Evolutionary conservation across 371 early-diverging fungal genomes (phyloP), one percentile per base, ranked within the genome.

Genomic region (Haplosporangium sp.): DNA sequence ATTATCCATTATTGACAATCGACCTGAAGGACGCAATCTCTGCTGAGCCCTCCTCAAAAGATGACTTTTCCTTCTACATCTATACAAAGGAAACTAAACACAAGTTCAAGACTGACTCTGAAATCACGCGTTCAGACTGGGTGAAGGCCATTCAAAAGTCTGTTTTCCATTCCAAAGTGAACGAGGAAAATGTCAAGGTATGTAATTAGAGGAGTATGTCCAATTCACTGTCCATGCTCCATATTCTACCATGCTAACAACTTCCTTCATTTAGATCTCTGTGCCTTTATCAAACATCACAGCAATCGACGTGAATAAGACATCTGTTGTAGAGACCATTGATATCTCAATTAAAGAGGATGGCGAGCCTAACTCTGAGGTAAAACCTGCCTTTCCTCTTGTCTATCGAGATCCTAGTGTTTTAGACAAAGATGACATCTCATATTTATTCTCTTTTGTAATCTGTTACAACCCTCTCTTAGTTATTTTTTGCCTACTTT

Each of bases 401-500:
- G 7, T 17, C 15, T 52, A 7, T 52, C 15, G 17, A 15, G 6
- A 52, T 52, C 10, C 27, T 27, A 27, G 27, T 27, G 27, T 27
- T 27, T 27, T 27, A 27, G 27, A 27, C 27, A 27, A 27, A 27
- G 27, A 27, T 27, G 27, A 27, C 27, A 27, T 27, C 1, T 27
- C 27, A 27, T 27, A 27, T 27, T 27, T 27, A 27, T 27, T 27
- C 27, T 27, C 27, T 27, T 27, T 27, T 27, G 27, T 27, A 27
- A 27, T 27, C 50, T 50, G 19, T 19, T 15, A 50, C 17, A 17
- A 11, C 9, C 9, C 50, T 57, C 40, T 44, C 44, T 10, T 79
- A 92, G 92, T 91, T 92, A 61, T 91, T 88, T 58, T 93, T 93
- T 81, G 88, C 92, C 9, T 93, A 90, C 82, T 92, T 92, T 48